Conservation (phyloP, 345 rosid species). For the Brassica cretica region DNA sequence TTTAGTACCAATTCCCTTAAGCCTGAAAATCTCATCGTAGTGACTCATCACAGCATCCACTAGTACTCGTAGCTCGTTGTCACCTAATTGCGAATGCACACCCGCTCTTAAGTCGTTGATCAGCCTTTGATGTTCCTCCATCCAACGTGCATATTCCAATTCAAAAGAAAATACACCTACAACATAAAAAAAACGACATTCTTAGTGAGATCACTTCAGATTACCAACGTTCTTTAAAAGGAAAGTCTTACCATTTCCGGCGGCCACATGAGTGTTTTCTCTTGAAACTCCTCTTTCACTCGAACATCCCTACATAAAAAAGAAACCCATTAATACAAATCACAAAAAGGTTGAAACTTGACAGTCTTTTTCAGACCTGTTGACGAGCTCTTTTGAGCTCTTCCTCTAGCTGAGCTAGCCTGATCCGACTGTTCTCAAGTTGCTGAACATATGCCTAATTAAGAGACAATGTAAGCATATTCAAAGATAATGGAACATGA, state of each 20-base stretch:
- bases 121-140: constrained; percentile 81
- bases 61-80: constrained; percentile 62
- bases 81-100: constrained; percentile 59
- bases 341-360: neutral
- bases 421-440: constrained; percentile 69
- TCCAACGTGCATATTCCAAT: constrained; percentile 78
- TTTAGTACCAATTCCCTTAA: constrained; percentile 72
- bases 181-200: constrained; percentile 1
- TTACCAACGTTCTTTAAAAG: neutral
- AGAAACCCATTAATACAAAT: neutral
- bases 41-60: constrained; percentile 83
- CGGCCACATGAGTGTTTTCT: constrained; percentile 45
- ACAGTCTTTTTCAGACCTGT: constrained; percentile 49
- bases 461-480: constrained; percentile 39
- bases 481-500: neutral
- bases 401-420: constrained; percentile 75
- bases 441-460: constrained; percentile 92
- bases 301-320: constrained; percentile 52
- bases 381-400: constrained; percentile 80
- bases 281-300: constrained; percentile 49
- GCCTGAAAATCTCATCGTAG: constrained; percentile 69
- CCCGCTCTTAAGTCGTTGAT: constrained; percentile 74
- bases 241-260: constrained; percentile 59
- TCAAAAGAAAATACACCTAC: constrained; percentile 79
- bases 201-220: neutral